phyloP scores from a whole-genome alignment of 2,329 filamentous ascomycete genomes.

The Phoma sp. region DNA sequence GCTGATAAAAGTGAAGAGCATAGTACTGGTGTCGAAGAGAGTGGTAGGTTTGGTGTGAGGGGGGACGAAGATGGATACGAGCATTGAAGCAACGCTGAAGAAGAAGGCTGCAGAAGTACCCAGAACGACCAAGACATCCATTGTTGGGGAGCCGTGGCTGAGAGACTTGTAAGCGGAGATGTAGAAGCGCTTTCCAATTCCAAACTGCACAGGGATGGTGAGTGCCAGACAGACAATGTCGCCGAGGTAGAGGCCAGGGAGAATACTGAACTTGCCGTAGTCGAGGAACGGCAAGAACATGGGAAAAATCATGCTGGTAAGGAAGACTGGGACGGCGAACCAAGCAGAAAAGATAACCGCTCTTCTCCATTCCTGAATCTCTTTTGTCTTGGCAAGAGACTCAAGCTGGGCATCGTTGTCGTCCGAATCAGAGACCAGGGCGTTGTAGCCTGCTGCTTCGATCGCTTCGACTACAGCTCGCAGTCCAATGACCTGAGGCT shows the following conservation, averaged over 20 bases:
- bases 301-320: conserved; percentile 92
- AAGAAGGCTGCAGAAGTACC: conserved; percentile 96
- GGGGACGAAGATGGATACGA: conserved; percentile 75
- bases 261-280: conserved; percentile 72
- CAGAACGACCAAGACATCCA: conserved; percentile 95
- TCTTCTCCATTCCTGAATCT: conserved; percentile 89
- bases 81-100: conserved; percentile 88
- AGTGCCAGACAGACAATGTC: conserved; percentile 83
- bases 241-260: conserved; percentile 82
- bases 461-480: conserved; percentile 81
- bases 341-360: conserved; percentile 78
- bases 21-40: conserved; percentile 96
- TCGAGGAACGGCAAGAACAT: conserved; percentile 81
- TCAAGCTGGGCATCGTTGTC: conserved; percentile 97
- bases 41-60: conserved; percentile 84
- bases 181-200: conserved; percentile 94
- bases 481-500: conserved; percentile 75
- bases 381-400: conserved; percentile 92
- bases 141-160: conserved; percentile 89
- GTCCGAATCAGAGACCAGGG: conserved; percentile 85
- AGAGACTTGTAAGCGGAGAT: conserved; percentile 90
- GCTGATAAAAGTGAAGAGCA: conserved; percentile 96
- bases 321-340: conserved; percentile 89
- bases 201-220: conserved; percentile 94
- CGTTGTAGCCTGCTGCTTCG: conserved; percentile 85